phyloP scores from a whole-genome alignment of 495 filamentous ascomycete species.

The Aspergillus indologenus region DNA sequence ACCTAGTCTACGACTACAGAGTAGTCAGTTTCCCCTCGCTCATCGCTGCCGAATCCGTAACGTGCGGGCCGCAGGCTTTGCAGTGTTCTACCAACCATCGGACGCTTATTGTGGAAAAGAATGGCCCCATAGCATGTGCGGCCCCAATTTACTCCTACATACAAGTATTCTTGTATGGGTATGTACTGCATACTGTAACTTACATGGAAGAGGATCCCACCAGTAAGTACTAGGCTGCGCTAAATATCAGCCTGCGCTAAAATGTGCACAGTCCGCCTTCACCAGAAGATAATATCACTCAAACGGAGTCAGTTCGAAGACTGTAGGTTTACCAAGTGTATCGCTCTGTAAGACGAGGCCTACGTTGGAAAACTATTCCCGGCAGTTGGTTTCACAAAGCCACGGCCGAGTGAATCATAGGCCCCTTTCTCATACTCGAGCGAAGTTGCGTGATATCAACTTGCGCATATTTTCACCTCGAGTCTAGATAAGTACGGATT shows the following conservation, averaged over 20 bases:
- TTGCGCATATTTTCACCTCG: neutral
- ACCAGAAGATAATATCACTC: slow-evolving; percentile 4
- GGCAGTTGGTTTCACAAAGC: no score
- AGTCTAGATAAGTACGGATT: neutral
- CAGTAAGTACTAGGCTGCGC: slow-evolving; percentile 12
- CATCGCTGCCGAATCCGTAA: neutral
- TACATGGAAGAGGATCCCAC: slow-evolving; percentile 7
- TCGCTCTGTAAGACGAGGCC: neutral
- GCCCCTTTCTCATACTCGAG: neutral
- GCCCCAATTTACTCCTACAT: slow-evolving; percentile 8
- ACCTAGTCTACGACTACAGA: neutral
- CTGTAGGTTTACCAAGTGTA: neutral
- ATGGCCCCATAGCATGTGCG: slow-evolving; percentile 4
- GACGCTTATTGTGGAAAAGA: neutral
- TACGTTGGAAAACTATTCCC: neutral
- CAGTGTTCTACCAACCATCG: neutral
- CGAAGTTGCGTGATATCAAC: neutral
- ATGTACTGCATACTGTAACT: slow-evolving; percentile 2
- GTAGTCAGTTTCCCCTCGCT: neutral
- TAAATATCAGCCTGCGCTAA: slow-evolving; percentile 10
- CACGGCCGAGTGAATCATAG: neutral
- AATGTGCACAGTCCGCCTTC: slow-evolving; percentile 19
- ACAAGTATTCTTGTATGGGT: no score
- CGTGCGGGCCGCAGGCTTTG: neutral
- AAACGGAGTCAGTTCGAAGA: slow-evolving; percentile 2